Evolutionary conservation across 768 basidiomycete species (phyloP).

Genomic region (Fibroporia radiculosa): DNA sequence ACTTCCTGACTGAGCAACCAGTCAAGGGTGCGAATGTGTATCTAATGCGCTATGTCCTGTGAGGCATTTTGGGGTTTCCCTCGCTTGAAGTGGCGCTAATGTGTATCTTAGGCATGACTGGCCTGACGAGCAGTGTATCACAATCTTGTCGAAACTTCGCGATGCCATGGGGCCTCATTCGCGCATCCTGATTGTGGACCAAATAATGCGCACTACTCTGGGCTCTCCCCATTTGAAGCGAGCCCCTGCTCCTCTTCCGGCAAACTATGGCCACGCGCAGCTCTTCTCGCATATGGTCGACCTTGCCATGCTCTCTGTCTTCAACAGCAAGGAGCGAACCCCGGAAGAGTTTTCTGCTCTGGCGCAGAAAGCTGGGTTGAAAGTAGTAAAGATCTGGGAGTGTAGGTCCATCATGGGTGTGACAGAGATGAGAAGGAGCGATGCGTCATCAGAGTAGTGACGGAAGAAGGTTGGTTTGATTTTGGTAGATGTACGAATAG

Average conservation of each 20-base stretch:
- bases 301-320: slow-evolving; percentile 9
- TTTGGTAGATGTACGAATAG: too few relatives aligned
- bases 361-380: slow-evolving; percentile 7
- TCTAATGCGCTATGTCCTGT: slow-evolving; percentile 9
- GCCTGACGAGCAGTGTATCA: slow-evolving; percentile 8
- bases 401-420: slow-evolving; percentile 5
- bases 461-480: too few relatives aligned
- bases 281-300: slow-evolving; percentile 6
- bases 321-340: slow-evolving; percentile 9
- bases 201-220: slow-evolving; percentile 3
- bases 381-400: slow-evolving; percentile 8
- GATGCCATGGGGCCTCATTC: slow-evolving; percentile 3
- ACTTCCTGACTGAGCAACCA: slow-evolving; percentile 12
- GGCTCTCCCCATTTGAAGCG: slow-evolving; percentile 1
- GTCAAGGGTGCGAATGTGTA: slow-evolving; percentile 9
- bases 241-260: slow-evolving; percentile 9
- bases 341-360: slow-evolving; percentile 5
- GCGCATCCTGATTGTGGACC: slow-evolving; percentile 6
- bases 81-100: too few relatives aligned
- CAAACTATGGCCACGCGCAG: slow-evolving; percentile 8
- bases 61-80: not conserved
- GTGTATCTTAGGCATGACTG: slow-evolving; percentile 8
- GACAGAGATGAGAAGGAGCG: slow-evolving; percentile 7
- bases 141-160: slow-evolving; percentile 6
- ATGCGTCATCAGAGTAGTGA: too few relatives aligned